Percentiles rank a stretch among this genome's conserved stretches.
Evolutionary conservation across 345 rosid species (phyloP).

Genomic region (Boechera stricta): DNA sequence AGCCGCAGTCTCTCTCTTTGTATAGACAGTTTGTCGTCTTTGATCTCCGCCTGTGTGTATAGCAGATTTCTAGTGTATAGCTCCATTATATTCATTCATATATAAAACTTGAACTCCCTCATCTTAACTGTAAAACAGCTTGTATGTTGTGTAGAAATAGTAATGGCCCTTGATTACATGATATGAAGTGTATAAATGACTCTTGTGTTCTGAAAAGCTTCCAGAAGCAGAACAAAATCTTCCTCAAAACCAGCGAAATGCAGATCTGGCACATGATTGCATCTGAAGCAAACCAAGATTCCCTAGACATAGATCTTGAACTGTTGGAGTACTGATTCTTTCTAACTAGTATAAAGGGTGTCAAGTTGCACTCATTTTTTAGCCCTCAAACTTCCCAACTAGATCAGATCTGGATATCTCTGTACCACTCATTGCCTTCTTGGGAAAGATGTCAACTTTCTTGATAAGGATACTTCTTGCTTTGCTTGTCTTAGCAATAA

Average conservation of each 20-base stretch:
- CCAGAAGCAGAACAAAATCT: slow-evolving; percentile 35
- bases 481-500: slow-evolving; percentile 46
- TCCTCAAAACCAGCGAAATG: slow-evolving; percentile 20
- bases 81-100: slow-evolving; percentile 39
- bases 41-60: slow-evolving; percentile 27
- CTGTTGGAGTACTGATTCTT: slow-evolving; percentile 27
- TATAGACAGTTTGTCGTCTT: slow-evolving; percentile 17
- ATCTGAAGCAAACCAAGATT: slow-evolving; percentile 46
- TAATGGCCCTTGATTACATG: slow-evolving; percentile 19
- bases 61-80: slow-evolving; percentile 36
- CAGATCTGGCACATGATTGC: slow-evolving; percentile 39
- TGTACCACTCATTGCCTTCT: slow-evolving; percentile 34
- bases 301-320: slow-evolving; percentile 34
- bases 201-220: slow-evolving; percentile 14
- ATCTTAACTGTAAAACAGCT: slow-evolving; percentile 25
- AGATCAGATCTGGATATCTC: slow-evolving; percentile 43
- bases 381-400: slow-evolving; percentile 19
- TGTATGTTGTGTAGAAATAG: slow-evolving; percentile 36
- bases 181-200: slow-evolving; percentile 28
- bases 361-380: slow-evolving; percentile 23
- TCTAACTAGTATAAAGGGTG: slow-evolving; percentile 19
- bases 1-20: slow-evolving; percentile 19
- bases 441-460: slow-evolving; percentile 46
- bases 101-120: slow-evolving; percentile 21
- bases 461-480: slow-evolving; percentile 53